phyloP scores from a whole-genome alignment of 2,329 filamentous ascomycete genomes.

The Lachnellula subtilissima region DNA sequence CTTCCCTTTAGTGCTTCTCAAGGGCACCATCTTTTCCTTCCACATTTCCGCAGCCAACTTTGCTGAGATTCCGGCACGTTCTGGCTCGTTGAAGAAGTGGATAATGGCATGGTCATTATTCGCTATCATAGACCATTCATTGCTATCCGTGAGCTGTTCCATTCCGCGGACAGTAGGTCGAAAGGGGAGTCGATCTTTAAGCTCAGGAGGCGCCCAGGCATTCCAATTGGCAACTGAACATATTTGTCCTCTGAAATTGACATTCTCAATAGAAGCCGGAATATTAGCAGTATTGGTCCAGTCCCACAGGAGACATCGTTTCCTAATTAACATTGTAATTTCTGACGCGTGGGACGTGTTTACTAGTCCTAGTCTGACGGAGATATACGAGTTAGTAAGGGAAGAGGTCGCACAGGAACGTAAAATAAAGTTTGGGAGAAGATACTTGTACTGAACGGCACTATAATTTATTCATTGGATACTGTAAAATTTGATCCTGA shows the following conservation, averaged over 20 bases:
- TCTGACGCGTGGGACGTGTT: background rate
- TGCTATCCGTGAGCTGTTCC: conserved; percentile 32
- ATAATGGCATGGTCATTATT: conserved; percentile 32
- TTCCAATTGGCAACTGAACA: conserved; percentile 39
- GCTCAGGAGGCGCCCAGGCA: conserved; percentile 37
- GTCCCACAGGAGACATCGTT: conserved; percentile 41
- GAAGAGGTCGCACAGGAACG: no score
- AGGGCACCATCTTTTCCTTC: conserved; percentile 35
- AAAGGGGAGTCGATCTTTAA: conserved; percentile 34
- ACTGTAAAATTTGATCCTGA: no score
- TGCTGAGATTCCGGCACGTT: conserved; percentile 34
- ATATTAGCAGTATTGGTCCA: conserved; percentile 37
- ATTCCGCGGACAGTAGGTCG: conserved; percentile 39
- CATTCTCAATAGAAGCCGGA: conserved; percentile 33
- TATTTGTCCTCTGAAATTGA: conserved; percentile 34
- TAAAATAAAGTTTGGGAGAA: no score
- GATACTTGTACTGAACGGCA: no score
- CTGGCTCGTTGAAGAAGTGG: conserved; percentile 44
- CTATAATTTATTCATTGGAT: no score
- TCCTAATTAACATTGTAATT: conserved; percentile 21
- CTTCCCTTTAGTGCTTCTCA: conserved; percentile 32
- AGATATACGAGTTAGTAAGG: no score
- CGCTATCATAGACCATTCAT: conserved; percentile 35
- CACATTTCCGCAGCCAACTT: conserved; percentile 37
- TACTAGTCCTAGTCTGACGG: background rate